Base-by-base conservation (phyloP, 225 moss, liverwort and hornwort species). In the Physcomitrellopsis africana region DNA sequence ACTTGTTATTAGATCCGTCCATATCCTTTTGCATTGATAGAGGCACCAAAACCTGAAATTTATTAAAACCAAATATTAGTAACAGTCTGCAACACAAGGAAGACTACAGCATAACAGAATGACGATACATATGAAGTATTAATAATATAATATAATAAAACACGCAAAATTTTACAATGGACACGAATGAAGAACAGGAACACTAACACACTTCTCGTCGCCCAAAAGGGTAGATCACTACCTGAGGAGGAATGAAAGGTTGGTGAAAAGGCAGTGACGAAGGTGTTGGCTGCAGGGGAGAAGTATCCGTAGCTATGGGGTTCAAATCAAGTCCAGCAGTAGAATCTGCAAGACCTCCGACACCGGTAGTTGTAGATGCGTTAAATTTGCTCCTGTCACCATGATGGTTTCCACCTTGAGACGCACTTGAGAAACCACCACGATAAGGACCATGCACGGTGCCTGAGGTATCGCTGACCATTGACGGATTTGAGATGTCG, bases 1-100 rank as follows among this genome's bases (percentile, higher is more conserved):
- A 75, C 70, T 80, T 85, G 46, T 37, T 37, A 37, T 2, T 2
- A 37, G 59, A 44, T 63, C 66, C 67, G 22, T 75, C 19, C 20
- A 74, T 48, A 29, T 91, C 94, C 72, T 78, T 86, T 65, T 95
- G 99, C 95, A 99, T 99, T 12, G 93, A 99, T 43, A 93, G 78
- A 11, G 99, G 99, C 60, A 95, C 99, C 73, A 95, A 81, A 51
- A 95, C 99, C 87, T 89, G 77, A 41, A 59, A 70, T 37, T 37
- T 7, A 37, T 37, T 37, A 7, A 37, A 37, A 37, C 4, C 1
- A 37, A 37, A 37, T 4, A 37, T 37, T 37, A 37, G 32, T 37
- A 37, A 37, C 32, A 37, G 32, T 37, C 32, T 37, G 32, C 32
- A 37, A 37, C 32, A 37, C 32, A 37, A 7, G 32, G 32, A 37